A percentile compares a stretch with the other conserved stretches of the same genome.
These are phyloP conservation scores for Chlorociboria aeruginascens DNA, from an alignment of 495 filamentous ascomycete species.

Conservation along the genomic window DNA sequence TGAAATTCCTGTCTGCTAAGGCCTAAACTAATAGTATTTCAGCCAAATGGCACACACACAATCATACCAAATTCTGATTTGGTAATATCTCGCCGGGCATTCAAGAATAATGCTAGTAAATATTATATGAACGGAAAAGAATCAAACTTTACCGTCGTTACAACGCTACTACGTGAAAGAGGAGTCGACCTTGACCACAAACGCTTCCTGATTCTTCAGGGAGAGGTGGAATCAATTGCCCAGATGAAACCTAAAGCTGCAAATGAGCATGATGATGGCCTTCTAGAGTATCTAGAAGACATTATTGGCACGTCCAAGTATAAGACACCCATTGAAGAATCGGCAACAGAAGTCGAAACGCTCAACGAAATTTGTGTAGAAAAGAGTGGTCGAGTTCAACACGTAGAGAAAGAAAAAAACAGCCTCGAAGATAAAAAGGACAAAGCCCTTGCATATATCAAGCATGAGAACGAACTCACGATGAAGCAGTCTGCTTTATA, in stretches of 20 bases:
- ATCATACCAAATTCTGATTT: slow-evolving; percentile 72
- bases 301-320: slow-evolving; percentile 98
- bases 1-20: slow-evolving; percentile 11
- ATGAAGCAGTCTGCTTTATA: slow-evolving; percentile 83
- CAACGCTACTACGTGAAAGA: slow-evolving; percentile 71
- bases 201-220: slow-evolving; percentile 92
- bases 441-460: slow-evolving; percentile 77
- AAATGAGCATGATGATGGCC: slow-evolving; percentile 89
- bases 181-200: slow-evolving; percentile 97
- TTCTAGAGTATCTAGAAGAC: slow-evolving; percentile 94
- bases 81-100: slow-evolving; percentile 81
- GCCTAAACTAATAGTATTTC: slow-evolving; percentile 14
- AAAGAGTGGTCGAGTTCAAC: slow-evolving; percentile 87
- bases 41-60: slow-evolving; percentile 55
- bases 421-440: slow-evolving; percentile 91
- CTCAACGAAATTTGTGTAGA: slow-evolving; percentile 91
- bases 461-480: slow-evolving; percentile 84
- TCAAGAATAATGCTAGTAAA: slow-evolving; percentile 95
- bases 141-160: slow-evolving; percentile 86
- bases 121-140: slow-evolving; percentile 88
- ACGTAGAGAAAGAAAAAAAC: slow-evolving; percentile 95
- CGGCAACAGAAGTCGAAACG: slow-evolving; percentile 74
- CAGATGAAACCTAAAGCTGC: slow-evolving; percentile 98
- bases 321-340: slow-evolving; percentile 91
- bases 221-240: slow-evolving; percentile 95